Percentiles rank a stretch among this genome's conserved stretches.
Evolutionary conservation across 2,329 filamentous ascomycete species (phyloP).

Genomic region (Aspergillus ibericus): DNA sequence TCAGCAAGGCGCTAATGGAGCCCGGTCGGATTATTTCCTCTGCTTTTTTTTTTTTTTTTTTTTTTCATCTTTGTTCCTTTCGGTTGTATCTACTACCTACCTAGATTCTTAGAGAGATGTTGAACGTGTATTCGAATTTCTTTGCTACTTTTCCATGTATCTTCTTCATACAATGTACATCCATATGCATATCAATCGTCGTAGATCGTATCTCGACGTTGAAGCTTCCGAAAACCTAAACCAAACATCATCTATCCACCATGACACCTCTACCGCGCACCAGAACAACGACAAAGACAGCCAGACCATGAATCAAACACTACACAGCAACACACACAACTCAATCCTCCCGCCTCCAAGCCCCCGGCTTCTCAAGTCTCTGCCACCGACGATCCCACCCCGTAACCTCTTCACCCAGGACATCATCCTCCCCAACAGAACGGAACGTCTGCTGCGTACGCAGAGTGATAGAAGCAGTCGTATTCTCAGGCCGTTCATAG

Average conservation of each 20-base stretch:
- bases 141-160: neutral
- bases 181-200: neutral
- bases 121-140: neutral
- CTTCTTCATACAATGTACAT: neutral
- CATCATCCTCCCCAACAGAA: slow-evolving; percentile 20
- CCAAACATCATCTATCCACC: too few species aligned
- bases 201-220: neutral
- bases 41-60: neutral
- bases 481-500: slow-evolving; percentile 45
- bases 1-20: slow-evolving; percentile 34
- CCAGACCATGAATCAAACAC: neutral
- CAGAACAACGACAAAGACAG: too few species aligned
- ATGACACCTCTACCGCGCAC: too few species aligned
- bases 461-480: slow-evolving; percentile 33
- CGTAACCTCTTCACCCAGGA: slow-evolving; percentile 22
- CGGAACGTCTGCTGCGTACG: slow-evolving; percentile 36
- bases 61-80: neutral
- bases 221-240: too few species aligned
- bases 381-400: slow-evolving; percentile 44
- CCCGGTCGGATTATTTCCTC: slow-evolving; percentile 15
- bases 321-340: neutral
- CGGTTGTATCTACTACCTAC: neutral
- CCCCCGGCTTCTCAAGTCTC: slow-evolving; percentile 26
- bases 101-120: neutral
- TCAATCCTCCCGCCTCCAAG: slow-evolving; percentile 30